Evolutionary conservation across 2,329 filamentous ascomycete genomes (phyloP), one percentile per base, ranked within the genome.

Genomic region (Myrmaecium sp.): DNA sequence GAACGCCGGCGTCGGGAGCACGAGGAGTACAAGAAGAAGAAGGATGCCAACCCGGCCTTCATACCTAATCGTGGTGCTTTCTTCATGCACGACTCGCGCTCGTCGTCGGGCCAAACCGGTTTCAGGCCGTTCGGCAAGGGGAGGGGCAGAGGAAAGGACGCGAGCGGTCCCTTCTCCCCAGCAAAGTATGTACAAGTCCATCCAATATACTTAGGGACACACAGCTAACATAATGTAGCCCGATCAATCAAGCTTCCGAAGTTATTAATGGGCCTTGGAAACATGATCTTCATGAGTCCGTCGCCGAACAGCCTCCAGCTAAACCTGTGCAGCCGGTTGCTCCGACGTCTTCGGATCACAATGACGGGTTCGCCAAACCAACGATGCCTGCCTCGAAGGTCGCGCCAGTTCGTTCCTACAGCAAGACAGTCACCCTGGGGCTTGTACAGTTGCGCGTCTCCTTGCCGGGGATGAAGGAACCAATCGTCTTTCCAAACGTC

Each of bases 71-170:
- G 86, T 37, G 89, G 89, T 32, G 76, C 80, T 34, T 95, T 95
- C 61, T 95, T 94, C 58, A 83, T 95, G 70, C 86, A 95, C 52
- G 89, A 95, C 48, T 81, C 89, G 44, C 70, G 82, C 34, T 74
- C 81, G 40, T 76, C 76, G n/a, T 68, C 74, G 23, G 70, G 73
- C 37, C 67, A 74, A 28, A 86, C 84, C 52, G 77, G 77, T 28
- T 82, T 86, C 52, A 65, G 78, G 30, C 69, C 74, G 8, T 77
- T 74, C 48, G 67, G 67, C 17, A 65, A 74, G 51, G 74, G 70
- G 19, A 58, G 66, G 33, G 64, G 70, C 36, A 61, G 69, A 51
- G 80, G 71, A 26, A 57, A 68, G 43, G 64, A 66, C 23, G 58
- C 64, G 25, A 69, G 70, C 19, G 57, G 54, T 51, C 51, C 55